These are phyloP conservation scores for Postia placenta DNA, from an alignment of 768 basidiomycete species.

Conservation along the genomic window DNA sequence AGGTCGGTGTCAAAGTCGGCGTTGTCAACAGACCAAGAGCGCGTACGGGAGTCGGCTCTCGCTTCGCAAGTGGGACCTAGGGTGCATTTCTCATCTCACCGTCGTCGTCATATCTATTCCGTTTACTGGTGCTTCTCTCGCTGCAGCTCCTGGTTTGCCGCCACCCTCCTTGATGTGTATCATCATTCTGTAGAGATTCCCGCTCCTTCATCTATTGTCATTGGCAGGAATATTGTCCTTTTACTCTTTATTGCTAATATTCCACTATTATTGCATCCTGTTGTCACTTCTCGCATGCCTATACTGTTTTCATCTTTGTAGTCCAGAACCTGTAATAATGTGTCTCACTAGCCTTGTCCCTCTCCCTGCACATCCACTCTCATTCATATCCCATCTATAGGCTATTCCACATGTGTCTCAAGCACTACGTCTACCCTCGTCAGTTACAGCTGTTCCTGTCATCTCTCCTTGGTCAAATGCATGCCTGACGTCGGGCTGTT, in stretches of 20 bases:
- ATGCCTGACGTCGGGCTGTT: not conserved
- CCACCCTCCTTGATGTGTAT: not conserved
- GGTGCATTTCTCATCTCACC: constrained; percentile 3
- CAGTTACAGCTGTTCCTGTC: not conserved
- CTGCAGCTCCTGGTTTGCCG: not conserved
- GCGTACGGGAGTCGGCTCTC: constrained; percentile 57
- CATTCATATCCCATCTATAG: not conserved
- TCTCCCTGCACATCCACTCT: not conserved
- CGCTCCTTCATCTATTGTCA: constrained; percentile 1
- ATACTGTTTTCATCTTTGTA: not conserved
- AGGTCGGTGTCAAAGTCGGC: constrained; percentile 22
- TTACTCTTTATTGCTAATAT: constrained; percentile 3
- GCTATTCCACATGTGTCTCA: not conserved
- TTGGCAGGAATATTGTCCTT: not conserved
- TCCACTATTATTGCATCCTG: not conserved
- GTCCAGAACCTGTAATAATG: constrained; percentile 1
- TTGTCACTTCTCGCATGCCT: not conserved
- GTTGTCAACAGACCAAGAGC: constrained; percentile 61
- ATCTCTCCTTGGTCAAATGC: not conserved
- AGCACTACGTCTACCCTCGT: not conserved
- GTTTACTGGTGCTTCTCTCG: not conserved
- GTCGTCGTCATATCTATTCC: not conserved
- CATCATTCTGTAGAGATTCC: not conserved
- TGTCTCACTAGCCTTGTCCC: not conserved
- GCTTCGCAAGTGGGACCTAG: constrained; percentile 53